Evolutionary conservation across 2,329 filamentous ascomycete species (phyloP).

Genomic region (Parasarocladium wereldwijsianum): DNA sequence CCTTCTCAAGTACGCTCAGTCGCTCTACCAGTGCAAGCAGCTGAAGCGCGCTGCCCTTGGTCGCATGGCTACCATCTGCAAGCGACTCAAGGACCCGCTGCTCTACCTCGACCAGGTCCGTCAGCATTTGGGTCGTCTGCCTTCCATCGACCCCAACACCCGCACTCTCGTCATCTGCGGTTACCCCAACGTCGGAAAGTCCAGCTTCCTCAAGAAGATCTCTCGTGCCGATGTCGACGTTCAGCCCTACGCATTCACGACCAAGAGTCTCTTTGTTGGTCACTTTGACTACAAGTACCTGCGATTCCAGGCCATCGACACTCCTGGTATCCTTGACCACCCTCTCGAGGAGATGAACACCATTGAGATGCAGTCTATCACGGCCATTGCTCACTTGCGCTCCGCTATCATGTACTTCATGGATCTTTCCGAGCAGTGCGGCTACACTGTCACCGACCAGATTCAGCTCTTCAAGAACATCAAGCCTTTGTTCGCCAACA

Average conservation of each 20-base stretch:
- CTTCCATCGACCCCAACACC: slow-evolving; percentile 96
- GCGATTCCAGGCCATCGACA: slow-evolving; percentile 69
- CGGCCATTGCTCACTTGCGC: slow-evolving; percentile 89
- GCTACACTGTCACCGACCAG: slow-evolving; percentile 84
- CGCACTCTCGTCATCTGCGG: slow-evolving; percentile 91
- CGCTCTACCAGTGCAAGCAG: slow-evolving; percentile 97
- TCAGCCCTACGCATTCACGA: slow-evolving; percentile 97
- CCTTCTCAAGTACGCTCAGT: slow-evolving; percentile 83
- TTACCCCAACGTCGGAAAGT: slow-evolving; percentile 96
- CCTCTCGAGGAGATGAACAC: slow-evolving; percentile 99
- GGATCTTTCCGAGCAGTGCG: slow-evolving; percentile 93
- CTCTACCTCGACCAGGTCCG: slow-evolving; percentile 84
- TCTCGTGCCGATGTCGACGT: slow-evolving; percentile 92
- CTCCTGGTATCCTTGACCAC: slow-evolving; percentile 94
- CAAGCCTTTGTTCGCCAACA: slow-evolving; percentile 93
- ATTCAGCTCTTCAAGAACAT: slow-evolving; percentile 93
- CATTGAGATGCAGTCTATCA: slow-evolving; percentile 97
- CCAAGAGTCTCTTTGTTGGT: slow-evolving; percentile 91
- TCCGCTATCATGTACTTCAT: slow-evolving; percentile 97
- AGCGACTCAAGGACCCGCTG: slow-evolving; percentile 84
- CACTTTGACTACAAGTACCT: slow-evolving; percentile 84
- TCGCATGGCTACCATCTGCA: slow-evolving; percentile 96
- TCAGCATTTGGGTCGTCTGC: slow-evolving; percentile 92
- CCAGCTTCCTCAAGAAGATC: slow-evolving; percentile 83
- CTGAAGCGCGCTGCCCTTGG: slow-evolving; percentile 90